Evolutionary conservation across 1,284 basidiomycete genomes (phyloP).

Genomic region (Phenoliferia sp.): DNA sequence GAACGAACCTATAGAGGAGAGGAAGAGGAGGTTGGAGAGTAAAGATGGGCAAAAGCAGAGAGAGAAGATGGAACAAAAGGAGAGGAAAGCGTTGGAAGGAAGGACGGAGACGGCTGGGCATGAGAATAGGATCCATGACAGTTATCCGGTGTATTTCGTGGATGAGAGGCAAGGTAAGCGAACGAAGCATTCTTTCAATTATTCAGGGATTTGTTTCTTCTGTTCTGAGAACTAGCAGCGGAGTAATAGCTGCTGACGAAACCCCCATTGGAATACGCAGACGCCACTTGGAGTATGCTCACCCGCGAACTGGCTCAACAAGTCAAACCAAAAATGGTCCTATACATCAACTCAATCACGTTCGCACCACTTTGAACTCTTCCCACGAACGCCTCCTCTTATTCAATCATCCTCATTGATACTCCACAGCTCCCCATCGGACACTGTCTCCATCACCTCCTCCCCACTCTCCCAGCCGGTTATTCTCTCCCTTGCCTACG

Average conservation of each 20-base stretch:
- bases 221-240: neutral
- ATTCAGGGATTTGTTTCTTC: neutral
- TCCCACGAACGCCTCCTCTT: neutral
- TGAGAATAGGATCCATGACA: conserved; percentile 18
- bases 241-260: neutral
- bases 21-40: conserved; percentile 20
- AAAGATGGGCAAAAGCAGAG: conserved; percentile 23
- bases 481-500: neutral
- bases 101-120: conserved; percentile 11
- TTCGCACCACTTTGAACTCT: neutral
- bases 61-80: conserved; percentile 24
- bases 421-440: neutral
- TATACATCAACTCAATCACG: neutral
- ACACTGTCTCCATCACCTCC: neutral
- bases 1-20: conserved; percentile 24
- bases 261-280: neutral
- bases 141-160: conserved; percentile 25
- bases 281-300: neutral
- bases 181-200: neutral
- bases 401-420: neutral
- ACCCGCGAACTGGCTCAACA: neutral
- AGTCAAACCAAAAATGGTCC: neutral
- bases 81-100: conserved; percentile 17
- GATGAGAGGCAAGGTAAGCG: neutral
- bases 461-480: neutral